These are phyloP conservation scores for Aspergillus saccharolyticus DNA, from an alignment of 495 filamentous ascomycete species.

Conservation along the genomic window DNA sequence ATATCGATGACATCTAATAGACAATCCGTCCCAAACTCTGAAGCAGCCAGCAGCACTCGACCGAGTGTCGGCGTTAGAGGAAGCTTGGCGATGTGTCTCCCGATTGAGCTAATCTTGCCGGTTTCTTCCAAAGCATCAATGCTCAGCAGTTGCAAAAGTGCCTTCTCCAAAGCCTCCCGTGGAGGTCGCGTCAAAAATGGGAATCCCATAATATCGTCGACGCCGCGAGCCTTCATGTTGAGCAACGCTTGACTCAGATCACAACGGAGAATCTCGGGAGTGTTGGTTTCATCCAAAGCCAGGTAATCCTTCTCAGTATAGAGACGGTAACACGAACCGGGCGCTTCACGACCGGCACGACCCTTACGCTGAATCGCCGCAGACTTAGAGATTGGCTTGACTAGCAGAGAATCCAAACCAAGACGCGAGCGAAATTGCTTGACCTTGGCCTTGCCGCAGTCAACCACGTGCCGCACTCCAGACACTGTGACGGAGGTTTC, in stretches of 20 bases:
- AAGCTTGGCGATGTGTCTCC: slow-evolving; percentile 71
- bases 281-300: slow-evolving; percentile 62
- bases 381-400: slow-evolving; percentile 88
- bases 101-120: slow-evolving; percentile 68
- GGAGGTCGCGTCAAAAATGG: slow-evolving; percentile 80
- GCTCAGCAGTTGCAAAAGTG: slow-evolving; percentile 70
- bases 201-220: slow-evolving; percentile 77
- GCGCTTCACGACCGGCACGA: slow-evolving; percentile 86
- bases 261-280: slow-evolving; percentile 85
- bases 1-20: slow-evolving; percentile 85
- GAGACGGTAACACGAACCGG: slow-evolving; percentile 83
- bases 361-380: slow-evolving; percentile 89
- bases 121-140: slow-evolving; percentile 70
- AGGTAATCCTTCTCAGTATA: slow-evolving; percentile 81
- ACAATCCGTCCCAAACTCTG: slow-evolving; percentile 61
- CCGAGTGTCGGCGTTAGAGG: slow-evolving; percentile 80
- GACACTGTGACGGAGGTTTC: slow-evolving; percentile 97
- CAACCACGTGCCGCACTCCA: slow-evolving; percentile 85
- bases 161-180: slow-evolving; percentile 73
- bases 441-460: slow-evolving; percentile 89
- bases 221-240: slow-evolving; percentile 88
- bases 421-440: slow-evolving; percentile 84
- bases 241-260: slow-evolving; percentile 83
- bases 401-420: slow-evolving; percentile 84
- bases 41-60: slow-evolving; percentile 76